Conservation (phyloP, 495 filamentous ascomycete species). For the Aspergillus heteromorphus region DNA sequence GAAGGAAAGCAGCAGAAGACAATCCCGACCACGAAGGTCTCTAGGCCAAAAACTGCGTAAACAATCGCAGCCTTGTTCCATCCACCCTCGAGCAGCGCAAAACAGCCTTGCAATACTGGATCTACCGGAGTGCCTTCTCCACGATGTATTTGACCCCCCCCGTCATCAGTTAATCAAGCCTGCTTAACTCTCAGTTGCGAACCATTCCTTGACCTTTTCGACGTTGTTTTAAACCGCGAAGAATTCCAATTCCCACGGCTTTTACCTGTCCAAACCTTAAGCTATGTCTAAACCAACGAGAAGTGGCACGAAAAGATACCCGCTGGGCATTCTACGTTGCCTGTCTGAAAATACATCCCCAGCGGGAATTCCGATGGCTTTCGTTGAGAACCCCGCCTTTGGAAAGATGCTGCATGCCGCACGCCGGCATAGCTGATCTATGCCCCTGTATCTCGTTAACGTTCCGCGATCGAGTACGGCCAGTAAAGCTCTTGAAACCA, state of each 20-base stretch:
- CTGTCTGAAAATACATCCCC: not conserved
- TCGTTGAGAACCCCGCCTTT: not conserved
- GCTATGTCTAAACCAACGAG: not conserved
- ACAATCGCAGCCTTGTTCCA: too few relatives aligned
- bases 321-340: not conserved
- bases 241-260: not conserved
- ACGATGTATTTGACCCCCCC: not conserved
- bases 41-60: too few relatives aligned
- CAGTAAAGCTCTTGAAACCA: not conserved
- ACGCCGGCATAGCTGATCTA: not conserved
- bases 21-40: too few relatives aligned
- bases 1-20: too few relatives aligned
- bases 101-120: too few relatives aligned
- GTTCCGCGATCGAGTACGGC: slow-evolving; percentile 34
- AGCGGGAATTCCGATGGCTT: not conserved
- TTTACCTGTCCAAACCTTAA: not conserved
- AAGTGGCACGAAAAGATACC: not conserved
- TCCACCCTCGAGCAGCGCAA: too few relatives aligned
- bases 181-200: not conserved
- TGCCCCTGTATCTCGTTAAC: slow-evolving; percentile 5
- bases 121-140: not conserved
- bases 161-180: not conserved
- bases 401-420: not conserved
- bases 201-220: not conserved
- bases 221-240: not conserved